Evolutionary conservation across 2,329 filamentous ascomycete genomes (phyloP).

Genomic region (Botrytis medusae): DNA sequence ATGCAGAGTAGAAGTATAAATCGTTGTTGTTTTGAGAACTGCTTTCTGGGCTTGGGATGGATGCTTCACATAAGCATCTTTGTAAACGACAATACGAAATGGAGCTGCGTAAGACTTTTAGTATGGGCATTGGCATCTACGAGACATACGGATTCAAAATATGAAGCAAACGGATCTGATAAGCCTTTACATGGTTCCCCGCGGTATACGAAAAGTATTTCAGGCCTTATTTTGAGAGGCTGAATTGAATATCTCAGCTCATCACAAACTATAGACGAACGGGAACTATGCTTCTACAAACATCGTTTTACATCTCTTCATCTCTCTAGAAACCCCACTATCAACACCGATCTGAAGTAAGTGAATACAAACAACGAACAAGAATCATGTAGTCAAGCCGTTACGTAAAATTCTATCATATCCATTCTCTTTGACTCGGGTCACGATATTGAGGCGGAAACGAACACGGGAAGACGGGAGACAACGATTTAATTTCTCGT

Average conservation of each 20-base stretch:
- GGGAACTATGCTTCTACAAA: background rate
- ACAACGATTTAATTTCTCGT: background rate
- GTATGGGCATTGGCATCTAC: background rate
- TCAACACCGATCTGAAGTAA: background rate
- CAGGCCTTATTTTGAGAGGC: background rate
- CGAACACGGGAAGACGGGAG: background rate
- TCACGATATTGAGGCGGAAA: background rate
- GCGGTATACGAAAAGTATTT: background rate
- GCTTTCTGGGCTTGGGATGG: background rate
- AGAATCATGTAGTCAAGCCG: fast-evolving
- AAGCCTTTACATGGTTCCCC: background rate
- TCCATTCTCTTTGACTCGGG: background rate
- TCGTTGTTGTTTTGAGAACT: background rate
- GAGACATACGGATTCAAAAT: background rate
- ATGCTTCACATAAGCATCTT: background rate
- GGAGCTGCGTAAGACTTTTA: background rate
- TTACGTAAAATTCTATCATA: background rate
- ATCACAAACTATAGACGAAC: background rate
- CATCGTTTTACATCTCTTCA: background rate
- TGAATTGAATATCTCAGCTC: background rate
- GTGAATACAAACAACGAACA: background rate
- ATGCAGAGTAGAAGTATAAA: background rate
- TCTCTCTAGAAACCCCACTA: background rate
- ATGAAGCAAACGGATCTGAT: background rate
- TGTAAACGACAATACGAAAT: background rate